A percentile compares a stretch with the other conserved stretches of the same genome.
Conservation (phyloP, 352 stramenopile genomes). For the Peronospora farinosa region DNA sequence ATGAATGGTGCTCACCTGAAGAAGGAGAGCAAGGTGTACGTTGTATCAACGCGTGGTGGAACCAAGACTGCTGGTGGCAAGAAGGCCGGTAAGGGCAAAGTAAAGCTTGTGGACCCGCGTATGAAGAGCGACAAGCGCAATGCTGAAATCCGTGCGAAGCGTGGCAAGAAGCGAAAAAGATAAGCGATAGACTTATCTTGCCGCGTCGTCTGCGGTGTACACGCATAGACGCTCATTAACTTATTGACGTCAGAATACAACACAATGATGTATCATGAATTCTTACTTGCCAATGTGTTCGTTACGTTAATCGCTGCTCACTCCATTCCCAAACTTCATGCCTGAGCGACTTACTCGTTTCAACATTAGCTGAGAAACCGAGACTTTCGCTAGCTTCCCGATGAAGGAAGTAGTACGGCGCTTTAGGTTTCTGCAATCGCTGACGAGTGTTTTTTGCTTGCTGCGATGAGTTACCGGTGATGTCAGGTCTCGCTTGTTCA, state of each 20-base stretch:
- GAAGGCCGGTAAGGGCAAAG: slow-evolving; percentile 76
- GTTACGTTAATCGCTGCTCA: background rate
- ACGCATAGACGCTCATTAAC: slow-evolving; percentile 34
- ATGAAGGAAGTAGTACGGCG: slow-evolving; percentile 59
- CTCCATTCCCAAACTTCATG: slow-evolving; percentile 49
- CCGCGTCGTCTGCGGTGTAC: slow-evolving; percentile 22
- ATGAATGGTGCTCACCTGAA: slow-evolving; percentile 89
- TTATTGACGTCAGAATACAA: slow-evolving; percentile 39
- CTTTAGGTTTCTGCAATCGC: slow-evolving; percentile 10
- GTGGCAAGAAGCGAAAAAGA: slow-evolving; percentile 85
- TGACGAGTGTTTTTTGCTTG: slow-evolving; percentile 1
- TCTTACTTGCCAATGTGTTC: background rate
- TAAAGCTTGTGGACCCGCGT: slow-evolving; percentile 97
- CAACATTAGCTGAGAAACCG: slow-evolving; percentile 17
- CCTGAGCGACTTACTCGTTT: slow-evolving; percentile 9
- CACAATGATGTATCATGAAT: slow-evolving; percentile 28
- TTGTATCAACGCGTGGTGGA: slow-evolving; percentile 85
- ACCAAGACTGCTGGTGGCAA: slow-evolving; percentile 60
- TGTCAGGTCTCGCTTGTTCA: background rate
- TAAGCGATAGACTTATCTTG: slow-evolving; percentile 21
- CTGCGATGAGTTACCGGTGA: background rate
- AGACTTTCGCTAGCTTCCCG: slow-evolving; percentile 27
- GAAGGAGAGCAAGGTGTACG: slow-evolving; percentile 95
- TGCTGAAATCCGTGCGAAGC: slow-evolving; percentile 71
- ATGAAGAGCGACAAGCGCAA: slow-evolving; percentile 97